Percentiles rank a stretch among this genome's conserved stretches.
phyloP scores from a whole-genome alignment of 2,329 filamentous ascomycete genomes.

The Drechslerella coelobrocha region DNA sequence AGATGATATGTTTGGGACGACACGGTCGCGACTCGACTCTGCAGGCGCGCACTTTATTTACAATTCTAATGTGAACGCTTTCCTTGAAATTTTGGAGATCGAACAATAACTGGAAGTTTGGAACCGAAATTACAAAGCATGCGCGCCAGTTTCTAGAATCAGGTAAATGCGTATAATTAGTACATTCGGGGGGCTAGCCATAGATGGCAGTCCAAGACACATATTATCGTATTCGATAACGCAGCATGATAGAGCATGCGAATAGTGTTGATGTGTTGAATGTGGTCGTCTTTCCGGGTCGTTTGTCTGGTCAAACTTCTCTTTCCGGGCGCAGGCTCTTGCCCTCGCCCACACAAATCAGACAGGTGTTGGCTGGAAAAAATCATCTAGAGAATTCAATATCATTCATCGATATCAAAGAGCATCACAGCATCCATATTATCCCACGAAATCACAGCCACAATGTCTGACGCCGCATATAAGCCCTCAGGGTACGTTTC shows the following conservation, averaged over 20 bases:
- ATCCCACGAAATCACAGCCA: slow-evolving; percentile 28
- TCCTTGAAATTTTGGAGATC: too few species aligned
- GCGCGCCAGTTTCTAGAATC: too few species aligned
- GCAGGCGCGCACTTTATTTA: too few species aligned
- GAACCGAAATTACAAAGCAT: too few species aligned
- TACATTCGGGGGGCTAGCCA: too few species aligned
- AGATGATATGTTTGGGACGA: too few species aligned
- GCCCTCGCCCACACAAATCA: slow-evolving; percentile 49
- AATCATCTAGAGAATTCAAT: slow-evolving; percentile 32
- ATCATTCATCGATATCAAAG: slow-evolving; percentile 25
- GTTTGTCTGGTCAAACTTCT: slow-evolving; percentile 23
- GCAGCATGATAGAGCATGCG: too few species aligned
- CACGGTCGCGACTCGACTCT: too few species aligned
- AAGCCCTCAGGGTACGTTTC: slow-evolving; percentile 33
- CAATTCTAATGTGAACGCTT: too few species aligned
- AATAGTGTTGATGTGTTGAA: slow-evolving; percentile 33
- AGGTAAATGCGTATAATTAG: too few species aligned
- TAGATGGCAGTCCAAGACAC: background rate
- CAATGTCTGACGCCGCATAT: slow-evolving; percentile 30
- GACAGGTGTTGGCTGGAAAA: slow-evolving; percentile 22
- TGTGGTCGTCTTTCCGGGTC: slow-evolving; percentile 6
- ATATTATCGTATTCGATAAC: background rate
- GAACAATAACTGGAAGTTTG: too few species aligned
- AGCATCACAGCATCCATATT: slow-evolving; percentile 14
- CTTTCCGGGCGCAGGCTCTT: slow-evolving; percentile 38